phyloP scores from a whole-genome alignment of 495 filamentous ascomycete species.

The Niebla homalea region DNA sequence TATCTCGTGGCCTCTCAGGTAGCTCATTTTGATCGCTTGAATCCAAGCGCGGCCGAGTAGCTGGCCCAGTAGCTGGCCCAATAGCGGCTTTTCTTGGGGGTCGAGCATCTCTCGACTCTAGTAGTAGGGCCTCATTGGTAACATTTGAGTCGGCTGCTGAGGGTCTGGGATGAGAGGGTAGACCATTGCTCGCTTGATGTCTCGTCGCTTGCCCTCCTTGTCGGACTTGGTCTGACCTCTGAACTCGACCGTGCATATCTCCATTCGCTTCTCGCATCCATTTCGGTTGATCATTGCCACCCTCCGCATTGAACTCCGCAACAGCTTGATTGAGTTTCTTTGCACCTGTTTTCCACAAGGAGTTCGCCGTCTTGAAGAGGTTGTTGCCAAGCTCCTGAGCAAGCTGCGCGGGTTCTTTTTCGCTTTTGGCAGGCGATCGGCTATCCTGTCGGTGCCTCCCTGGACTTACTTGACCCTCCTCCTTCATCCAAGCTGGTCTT shows the following conservation, averaged over 20 bases:
- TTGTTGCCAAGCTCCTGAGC: slow-evolving; percentile 73
- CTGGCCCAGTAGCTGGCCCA: slow-evolving; percentile 19
- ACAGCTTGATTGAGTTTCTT: slow-evolving; percentile 94
- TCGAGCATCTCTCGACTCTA: slow-evolving; percentile 51
- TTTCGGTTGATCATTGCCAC: slow-evolving; percentile 73
- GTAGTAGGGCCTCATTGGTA: slow-evolving; percentile 83
- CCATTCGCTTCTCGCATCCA: slow-evolving; percentile 73
- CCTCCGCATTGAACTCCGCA: slow-evolving; percentile 71
- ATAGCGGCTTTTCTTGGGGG: slow-evolving; percentile 30
- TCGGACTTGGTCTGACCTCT: background rate
- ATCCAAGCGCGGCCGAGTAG: no score
- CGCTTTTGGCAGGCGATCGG: slow-evolving; percentile 44
- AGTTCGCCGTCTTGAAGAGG: slow-evolving; percentile 85
- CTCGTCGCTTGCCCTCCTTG: background rate
- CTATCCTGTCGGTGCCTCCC: slow-evolving; percentile 33
- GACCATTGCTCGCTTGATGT: no score
- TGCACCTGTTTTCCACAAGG: slow-evolving; percentile 82
- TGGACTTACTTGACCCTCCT: slow-evolving; percentile 21
- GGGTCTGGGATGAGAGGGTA: background rate
- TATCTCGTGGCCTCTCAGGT: background rate
- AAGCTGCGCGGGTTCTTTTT: slow-evolving; percentile 65
- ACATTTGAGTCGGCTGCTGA: slow-evolving; percentile 26
- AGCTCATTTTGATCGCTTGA: background rate
- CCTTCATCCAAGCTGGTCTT: slow-evolving; percentile 34
- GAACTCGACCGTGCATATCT: slow-evolving; percentile 11